Evolutionary conservation across 2,329 filamentous ascomycete genomes (phyloP).

Genomic region (Pestalotiopsis sp.): DNA sequence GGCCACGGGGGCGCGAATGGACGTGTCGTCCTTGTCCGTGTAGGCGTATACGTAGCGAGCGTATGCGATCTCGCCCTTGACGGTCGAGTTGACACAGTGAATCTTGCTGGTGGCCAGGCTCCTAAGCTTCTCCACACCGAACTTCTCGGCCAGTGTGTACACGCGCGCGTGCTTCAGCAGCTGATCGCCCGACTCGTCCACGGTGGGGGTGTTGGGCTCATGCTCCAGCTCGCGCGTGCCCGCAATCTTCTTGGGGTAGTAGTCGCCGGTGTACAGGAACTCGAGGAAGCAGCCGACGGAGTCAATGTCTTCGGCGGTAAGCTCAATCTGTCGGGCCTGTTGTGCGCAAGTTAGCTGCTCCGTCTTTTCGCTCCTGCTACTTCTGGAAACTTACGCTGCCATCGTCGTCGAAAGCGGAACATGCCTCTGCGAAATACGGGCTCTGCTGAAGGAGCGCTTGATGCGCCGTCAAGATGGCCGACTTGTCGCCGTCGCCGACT

Average conservation of each 20-base stretch:
- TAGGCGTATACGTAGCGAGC: constrained; percentile 87
- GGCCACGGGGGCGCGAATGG: constrained; percentile 80
- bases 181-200: constrained; percentile 79
- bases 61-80: constrained; percentile 87
- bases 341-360: constrained; percentile 5
- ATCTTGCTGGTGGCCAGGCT: constrained; percentile 84
- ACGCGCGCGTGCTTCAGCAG: constrained; percentile 86
- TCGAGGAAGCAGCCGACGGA: constrained; percentile 79
- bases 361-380: background rate
- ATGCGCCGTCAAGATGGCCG: constrained; percentile 73
- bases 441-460: constrained; percentile 74
- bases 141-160: constrained; percentile 84
- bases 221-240: constrained; percentile 68
- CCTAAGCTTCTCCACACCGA: constrained; percentile 68
- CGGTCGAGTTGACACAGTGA: constrained; percentile 84
- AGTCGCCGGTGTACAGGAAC: constrained; percentile 82
- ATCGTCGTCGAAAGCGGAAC: constrained; percentile 61
- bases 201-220: constrained; percentile 62
- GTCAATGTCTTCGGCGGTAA: constrained; percentile 67
- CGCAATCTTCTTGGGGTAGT: constrained; percentile 71
- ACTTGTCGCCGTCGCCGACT: constrained; percentile 60
- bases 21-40: constrained; percentile 66
- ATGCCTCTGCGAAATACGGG: constrained; percentile 69
- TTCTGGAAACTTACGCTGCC: constrained; percentile 52
- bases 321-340: constrained; percentile 66